phyloP scores from a whole-genome alignment of 331 rosid genomes.

The Acacia concinna region DNA sequence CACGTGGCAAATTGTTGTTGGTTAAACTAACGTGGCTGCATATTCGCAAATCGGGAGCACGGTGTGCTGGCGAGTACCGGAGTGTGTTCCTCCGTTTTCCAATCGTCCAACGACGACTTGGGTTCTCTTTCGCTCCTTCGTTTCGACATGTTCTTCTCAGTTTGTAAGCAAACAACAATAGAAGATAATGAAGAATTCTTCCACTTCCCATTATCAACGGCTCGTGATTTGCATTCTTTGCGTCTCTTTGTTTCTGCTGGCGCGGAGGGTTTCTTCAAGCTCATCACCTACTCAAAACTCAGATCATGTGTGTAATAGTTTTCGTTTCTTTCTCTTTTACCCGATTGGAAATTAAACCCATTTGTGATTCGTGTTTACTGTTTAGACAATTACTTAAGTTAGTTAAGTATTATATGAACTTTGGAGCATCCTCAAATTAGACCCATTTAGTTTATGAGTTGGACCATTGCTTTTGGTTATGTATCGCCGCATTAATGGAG shows the following conservation, averaged over 20 bases:
- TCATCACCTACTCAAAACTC: constrained; percentile 22
- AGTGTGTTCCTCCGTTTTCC: constrained; percentile 21
- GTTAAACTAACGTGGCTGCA: background rate
- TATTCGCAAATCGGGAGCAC: background rate
- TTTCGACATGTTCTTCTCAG: constrained; percentile 26
- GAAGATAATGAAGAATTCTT: constrained; percentile 14
- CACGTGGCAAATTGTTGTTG: background rate
- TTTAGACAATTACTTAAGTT: constrained; percentile 16
- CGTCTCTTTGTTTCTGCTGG: constrained; percentile 16
- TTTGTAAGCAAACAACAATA: constrained; percentile 22
- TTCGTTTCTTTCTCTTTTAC: background rate
- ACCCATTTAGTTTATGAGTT: constrained; percentile 1
- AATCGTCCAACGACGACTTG: background rate
- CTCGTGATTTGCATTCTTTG: constrained; percentile 28
- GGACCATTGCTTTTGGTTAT: constrained; percentile 5
- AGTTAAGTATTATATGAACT: background rate
- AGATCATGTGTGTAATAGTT: constrained; percentile 14
- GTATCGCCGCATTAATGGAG: background rate
- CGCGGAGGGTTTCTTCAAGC: constrained; percentile 37
- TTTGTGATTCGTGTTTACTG: background rate
- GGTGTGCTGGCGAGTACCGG: background rate
- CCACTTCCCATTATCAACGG: constrained; percentile 15
- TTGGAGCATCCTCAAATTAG: background rate
- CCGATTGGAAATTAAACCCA: background rate
- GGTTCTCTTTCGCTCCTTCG: background rate